Conservation (phyloP, 441 rosid genomes). For the Corymbia calophylla region DNA sequence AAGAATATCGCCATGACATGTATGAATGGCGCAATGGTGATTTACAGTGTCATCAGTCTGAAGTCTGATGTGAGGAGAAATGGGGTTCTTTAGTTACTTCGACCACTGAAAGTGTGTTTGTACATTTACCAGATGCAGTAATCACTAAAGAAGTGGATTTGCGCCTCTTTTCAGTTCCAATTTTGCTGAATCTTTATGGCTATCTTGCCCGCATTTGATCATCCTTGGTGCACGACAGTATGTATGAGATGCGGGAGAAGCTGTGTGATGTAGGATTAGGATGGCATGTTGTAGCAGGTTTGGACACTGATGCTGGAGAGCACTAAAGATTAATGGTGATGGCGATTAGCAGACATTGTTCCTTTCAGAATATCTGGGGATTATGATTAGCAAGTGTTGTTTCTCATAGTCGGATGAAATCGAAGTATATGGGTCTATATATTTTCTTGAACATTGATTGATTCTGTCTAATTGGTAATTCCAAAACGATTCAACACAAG, state of each 20-base stretch:
- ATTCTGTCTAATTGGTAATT: background rate
- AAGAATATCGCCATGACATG: background rate
- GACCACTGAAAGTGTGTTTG: background rate
- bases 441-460: background rate
- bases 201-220: background rate
- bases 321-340: background rate
- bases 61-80: background rate
- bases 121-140: background rate
- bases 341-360: background rate
- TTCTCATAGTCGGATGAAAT: background rate
- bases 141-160: background rate
- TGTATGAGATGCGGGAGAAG: background rate
- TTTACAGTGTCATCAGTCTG: background rate
- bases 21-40: background rate
- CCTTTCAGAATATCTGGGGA: background rate
- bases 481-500: background rate
- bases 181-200: background rate
- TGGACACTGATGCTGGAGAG: background rate
- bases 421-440: background rate
- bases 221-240: background rate
- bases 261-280: background rate
- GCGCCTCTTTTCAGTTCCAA: background rate
- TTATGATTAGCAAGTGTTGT: background rate
- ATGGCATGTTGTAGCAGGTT: background rate
- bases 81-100: background rate